A percentile compares a stretch with the other conserved stretches of the same genome.
These are phyloP conservation scores for Aureobasidium namibiae DNA, from an alignment of 2,329 filamentous ascomycete genomes.

Conservation along the genomic window DNA sequence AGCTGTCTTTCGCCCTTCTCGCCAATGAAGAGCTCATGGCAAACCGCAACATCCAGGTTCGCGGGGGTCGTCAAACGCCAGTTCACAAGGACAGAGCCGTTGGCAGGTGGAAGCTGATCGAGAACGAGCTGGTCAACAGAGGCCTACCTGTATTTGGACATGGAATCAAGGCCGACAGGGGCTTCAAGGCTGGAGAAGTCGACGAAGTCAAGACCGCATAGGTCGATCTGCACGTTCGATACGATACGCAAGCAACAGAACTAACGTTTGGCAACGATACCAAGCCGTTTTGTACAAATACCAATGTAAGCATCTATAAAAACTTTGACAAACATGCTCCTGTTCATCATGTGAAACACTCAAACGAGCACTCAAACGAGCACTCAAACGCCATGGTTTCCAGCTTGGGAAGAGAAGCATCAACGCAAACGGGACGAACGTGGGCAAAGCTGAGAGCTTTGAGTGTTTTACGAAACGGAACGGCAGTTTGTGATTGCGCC, in stretches of 20 bases:
- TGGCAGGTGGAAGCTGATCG: conserved; percentile 73
- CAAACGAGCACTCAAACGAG: no score
- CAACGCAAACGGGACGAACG: neutral
- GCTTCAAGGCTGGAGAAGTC: neutral
- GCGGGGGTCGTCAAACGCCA: conserved; percentile 55
- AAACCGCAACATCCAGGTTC: conserved; percentile 64
- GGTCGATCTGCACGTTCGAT: neutral
- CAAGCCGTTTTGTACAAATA: neutral
- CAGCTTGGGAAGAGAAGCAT: neutral
- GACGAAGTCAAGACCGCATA: neutral
- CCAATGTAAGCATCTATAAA: neutral
- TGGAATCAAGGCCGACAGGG: conserved; percentile 1
- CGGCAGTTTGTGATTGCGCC: neutral
- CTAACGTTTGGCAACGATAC: no score
- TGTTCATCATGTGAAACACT: neutral
- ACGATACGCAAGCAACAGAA: neutral
- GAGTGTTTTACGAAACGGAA: neutral
- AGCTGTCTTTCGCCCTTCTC: conserved; percentile 55
- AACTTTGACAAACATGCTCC: neutral
- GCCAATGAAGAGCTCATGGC: conserved; percentile 38
- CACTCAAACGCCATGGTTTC: neutral
- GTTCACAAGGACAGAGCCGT: conserved; percentile 63
- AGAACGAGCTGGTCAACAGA: conserved; percentile 57
- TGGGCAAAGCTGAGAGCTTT: neutral
- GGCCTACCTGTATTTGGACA: conserved; percentile 50